phyloP scores from a whole-genome alignment of 2,329 filamentous ascomycete genomes.

The Coniochaeta ligniaria region DNA sequence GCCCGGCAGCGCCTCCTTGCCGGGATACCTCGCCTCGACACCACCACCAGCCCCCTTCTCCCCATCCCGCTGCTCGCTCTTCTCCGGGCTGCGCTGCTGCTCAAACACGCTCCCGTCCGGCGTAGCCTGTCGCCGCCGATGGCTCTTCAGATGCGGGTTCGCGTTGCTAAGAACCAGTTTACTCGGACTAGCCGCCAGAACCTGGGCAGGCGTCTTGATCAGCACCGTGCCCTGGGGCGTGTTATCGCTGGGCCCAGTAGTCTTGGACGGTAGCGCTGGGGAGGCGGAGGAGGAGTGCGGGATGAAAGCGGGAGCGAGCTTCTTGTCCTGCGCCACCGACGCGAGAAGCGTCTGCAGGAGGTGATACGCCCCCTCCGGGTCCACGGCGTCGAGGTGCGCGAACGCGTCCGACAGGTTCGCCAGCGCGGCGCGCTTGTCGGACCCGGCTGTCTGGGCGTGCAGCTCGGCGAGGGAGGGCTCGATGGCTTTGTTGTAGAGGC shows the following conservation, averaged over 20 bases:
- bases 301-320: constrained; percentile 45
- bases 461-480: constrained; percentile 80
- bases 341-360: constrained; percentile 72
- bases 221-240: constrained; percentile 50
- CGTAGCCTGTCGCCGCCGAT: constrained; percentile 40
- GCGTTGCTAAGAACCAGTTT: constrained; percentile 74
- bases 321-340: constrained; percentile 63
- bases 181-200: constrained; percentile 34
- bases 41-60: constrained; percentile 37
- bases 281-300: constrained; percentile 4
- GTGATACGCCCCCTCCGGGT: constrained; percentile 85
- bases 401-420: constrained; percentile 81
- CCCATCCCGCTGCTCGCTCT: constrained; percentile 27
- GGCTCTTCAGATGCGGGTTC: constrained; percentile 79
- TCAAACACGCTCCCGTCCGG: constrained; percentile 6
- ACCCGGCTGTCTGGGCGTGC: constrained; percentile 65
- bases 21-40: constrained; percentile 47
- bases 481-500: constrained; percentile 73
- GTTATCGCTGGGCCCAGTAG: no score
- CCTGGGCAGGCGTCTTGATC: constrained; percentile 40
- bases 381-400: constrained; percentile 73
- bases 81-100: constrained; percentile 20
- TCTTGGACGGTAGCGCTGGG: constrained; percentile 21
- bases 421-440: constrained; percentile 72
- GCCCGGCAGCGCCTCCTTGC: constrained; percentile 51